Base-by-base conservation (phyloP, 306 rosid genomes). In the Ormosia semicastrata region DNA sequence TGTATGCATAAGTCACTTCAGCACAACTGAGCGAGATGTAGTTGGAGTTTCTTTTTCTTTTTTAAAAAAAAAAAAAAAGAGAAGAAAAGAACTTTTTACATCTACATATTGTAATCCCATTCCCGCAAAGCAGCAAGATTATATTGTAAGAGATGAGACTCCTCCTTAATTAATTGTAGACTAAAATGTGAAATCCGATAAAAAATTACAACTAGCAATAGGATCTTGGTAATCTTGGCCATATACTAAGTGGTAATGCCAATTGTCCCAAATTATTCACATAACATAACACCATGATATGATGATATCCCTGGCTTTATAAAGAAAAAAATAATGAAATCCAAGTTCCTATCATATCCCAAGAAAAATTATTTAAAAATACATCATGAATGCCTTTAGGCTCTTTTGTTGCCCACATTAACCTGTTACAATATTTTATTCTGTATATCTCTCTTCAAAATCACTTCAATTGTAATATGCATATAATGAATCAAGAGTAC, bases 71-170 rank as follows among this genome's bases (percentile, higher is more conserved):
- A 40, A 17, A 54, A 15, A 14, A 7, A 50, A 47, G 52, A n/a
- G 29, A 18, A 73, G 34, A 54, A 68, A 47, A 29, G 1, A 49
- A 49, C 8, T 11, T 63, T 41, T 41, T 56, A 34, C 3, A 0
- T 72, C 73, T 69, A 56, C 65, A 79, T 78, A 29, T 7, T 53
- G 73, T 71, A 34, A 78, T 47, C 57, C 65, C 54, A 52, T 18
- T 73, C 49, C 58, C 72, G 60, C 37, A 56, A 54, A 70, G 67
- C 50, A 52, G 37, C 17, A 68, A 67, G 43, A 41, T 40, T 62
- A 40, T 32, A 76, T 13, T 62, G 24, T 7, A 33, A 30, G 62
- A 56, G 62, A 52, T 47, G 30, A 32, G 39, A 15, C 3, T 34
- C 49, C 50, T 32, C 15, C 68, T 68, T 49, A 39, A 43, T 58